Conservation (phyloP, 2,329 filamentous ascomycete species). For the Hawksworthiomyces lignivorus region DNA sequence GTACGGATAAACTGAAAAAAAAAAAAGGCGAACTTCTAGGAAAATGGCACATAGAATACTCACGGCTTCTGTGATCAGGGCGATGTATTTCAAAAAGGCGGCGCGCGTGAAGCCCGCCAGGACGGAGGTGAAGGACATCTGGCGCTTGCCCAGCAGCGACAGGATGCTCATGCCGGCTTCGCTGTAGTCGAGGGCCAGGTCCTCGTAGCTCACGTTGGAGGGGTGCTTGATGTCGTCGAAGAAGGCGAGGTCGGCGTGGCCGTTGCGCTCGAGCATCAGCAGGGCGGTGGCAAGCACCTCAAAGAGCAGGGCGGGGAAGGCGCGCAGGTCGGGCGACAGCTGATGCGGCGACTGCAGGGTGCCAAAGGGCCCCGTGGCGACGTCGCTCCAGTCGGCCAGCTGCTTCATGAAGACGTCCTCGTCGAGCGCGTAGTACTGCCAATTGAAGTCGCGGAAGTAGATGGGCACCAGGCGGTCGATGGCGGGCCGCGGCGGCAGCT, state of each 20-base stretch:
- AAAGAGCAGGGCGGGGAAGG: slow-evolving; percentile 53
- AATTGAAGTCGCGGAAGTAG: slow-evolving; percentile 52
- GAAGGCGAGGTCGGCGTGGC: slow-evolving; percentile 30
- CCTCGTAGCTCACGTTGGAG: slow-evolving; percentile 51
- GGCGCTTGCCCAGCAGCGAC: slow-evolving; percentile 47
- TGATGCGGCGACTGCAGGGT: slow-evolving; percentile 42
- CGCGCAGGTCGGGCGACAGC: slow-evolving; percentile 42
- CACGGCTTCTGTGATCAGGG: slow-evolving; percentile 50
- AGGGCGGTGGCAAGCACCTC: slow-evolving; percentile 49
- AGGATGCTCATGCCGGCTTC: slow-evolving; percentile 48
- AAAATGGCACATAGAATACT: slow-evolving; percentile 15
- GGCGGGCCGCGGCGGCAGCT: slow-evolving; percentile 46
- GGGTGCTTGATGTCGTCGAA: slow-evolving; percentile 53
- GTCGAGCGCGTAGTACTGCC: slow-evolving; percentile 51
- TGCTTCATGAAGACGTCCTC: slow-evolving; percentile 42
- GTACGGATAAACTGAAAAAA: not conserved
- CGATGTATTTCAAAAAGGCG: slow-evolving; percentile 51
- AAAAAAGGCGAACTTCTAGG: not conserved
- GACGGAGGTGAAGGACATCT: slow-evolving; percentile 48
- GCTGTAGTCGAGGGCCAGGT: slow-evolving; percentile 53
- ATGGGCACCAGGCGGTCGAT: slow-evolving; percentile 47
- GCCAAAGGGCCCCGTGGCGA: slow-evolving; percentile 36
- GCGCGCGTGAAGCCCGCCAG: slow-evolving; percentile 50
- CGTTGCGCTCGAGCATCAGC: slow-evolving; percentile 40
- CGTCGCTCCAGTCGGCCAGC: slow-evolving; percentile 45